These are phyloP conservation scores for Funneliformis caledonium DNA, from an alignment of 371 early-diverging fungal species.

Conservation along the genomic window DNA sequence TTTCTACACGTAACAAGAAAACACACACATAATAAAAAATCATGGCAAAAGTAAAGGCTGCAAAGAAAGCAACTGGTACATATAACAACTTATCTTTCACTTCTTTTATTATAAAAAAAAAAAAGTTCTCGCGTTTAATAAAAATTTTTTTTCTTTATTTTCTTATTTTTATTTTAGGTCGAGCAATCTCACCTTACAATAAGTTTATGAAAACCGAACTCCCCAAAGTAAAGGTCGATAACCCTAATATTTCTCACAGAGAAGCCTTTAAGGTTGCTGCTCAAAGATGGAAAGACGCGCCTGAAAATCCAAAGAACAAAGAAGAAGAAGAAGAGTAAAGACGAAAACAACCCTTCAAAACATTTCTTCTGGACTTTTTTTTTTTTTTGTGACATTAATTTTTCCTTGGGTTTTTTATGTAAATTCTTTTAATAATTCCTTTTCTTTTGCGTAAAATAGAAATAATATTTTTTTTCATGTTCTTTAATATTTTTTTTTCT, in stretches of 20 bases:
- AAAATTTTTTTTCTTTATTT: not conserved
- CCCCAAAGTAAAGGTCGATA: slow-evolving; percentile 61
- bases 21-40: not conserved
- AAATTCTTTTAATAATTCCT: no score
- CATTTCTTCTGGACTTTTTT: no score
- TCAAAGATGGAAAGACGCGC: slow-evolving; percentile 42
- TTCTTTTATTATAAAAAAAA: no score
- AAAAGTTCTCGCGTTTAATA: not conserved
- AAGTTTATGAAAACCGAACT: slow-evolving; percentile 73
- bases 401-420: no score
- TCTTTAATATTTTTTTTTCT: no score
- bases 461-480: no score
- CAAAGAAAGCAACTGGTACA: not conserved
- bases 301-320: not conserved
- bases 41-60: slow-evolving; percentile 33
- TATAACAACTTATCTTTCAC: not conserved
- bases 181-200: slow-evolving; percentile 61
- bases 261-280: slow-evolving; percentile 62
- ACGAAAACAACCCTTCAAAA: no score
- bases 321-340: not conserved
- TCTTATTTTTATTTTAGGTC: slow-evolving; percentile 25
- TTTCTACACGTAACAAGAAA: not conserved
- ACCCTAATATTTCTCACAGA: slow-evolving; percentile 63
- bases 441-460: no score
- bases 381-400: no score